phyloP scores from a whole-genome alignment of 345 rosid genomes.

The Durio zibethinus region DNA sequence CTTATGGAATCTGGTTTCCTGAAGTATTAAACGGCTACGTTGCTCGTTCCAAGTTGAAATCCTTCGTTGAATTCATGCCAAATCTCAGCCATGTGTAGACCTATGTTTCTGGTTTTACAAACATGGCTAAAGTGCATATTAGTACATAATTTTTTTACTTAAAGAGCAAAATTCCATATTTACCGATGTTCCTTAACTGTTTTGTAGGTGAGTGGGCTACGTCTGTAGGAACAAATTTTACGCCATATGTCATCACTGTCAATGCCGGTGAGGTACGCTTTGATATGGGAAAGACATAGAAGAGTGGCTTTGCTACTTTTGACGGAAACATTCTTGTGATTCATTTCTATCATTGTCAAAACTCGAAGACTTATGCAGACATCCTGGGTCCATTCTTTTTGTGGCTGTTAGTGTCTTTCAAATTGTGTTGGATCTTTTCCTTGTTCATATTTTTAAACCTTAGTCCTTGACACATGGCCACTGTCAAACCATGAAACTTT shows the following conservation, averaged over 20 bases:
- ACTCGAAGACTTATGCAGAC: not conserved
- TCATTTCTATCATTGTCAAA: slow-evolving; percentile 2
- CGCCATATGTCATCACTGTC: slow-evolving; percentile 77
- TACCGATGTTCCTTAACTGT: slow-evolving; percentile 16
- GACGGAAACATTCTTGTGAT: not conserved
- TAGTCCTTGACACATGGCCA: not conserved
- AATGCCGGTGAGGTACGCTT: slow-evolving; percentile 73
- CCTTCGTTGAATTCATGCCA: not conserved
- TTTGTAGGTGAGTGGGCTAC: slow-evolving; percentile 47
- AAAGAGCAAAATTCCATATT: slow-evolving; percentile 7
- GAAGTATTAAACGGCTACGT: not conserved
- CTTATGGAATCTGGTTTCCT: slow-evolving; percentile 6
- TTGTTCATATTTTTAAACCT: not conserved
- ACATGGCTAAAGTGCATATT: not conserved
- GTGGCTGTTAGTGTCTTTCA: not conserved
- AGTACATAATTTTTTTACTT: not conserved
- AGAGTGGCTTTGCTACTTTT: not conserved
- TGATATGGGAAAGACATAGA: too few relatives aligned
- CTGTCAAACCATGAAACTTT: not conserved
- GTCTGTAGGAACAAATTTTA: slow-evolving; percentile 65
- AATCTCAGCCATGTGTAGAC: not conserved
- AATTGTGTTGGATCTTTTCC: not conserved
- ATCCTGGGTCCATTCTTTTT: slow-evolving; percentile 6
- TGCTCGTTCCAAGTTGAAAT: not conserved
- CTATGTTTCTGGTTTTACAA: not conserved